These are phyloP conservation scores for Syzygium aqueum DNA, from an alignment of 345 rosid genomes.

Conservation along the genomic window DNA sequence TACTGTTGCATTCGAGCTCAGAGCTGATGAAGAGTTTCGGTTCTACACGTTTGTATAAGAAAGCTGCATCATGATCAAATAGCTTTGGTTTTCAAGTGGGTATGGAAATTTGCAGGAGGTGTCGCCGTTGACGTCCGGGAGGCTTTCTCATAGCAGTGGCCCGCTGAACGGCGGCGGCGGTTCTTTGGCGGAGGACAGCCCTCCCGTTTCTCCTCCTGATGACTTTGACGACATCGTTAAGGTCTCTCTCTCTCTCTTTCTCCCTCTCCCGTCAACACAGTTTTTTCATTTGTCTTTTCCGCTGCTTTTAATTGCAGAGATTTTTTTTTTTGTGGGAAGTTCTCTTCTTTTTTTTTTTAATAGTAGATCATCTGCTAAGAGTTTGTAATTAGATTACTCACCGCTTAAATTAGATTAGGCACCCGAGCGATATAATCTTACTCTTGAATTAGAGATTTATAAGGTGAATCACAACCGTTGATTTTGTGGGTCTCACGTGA, in stretches of 20 bases:
- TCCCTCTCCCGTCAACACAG: not conserved
- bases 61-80: not conserved
- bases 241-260: conserved; percentile 23
- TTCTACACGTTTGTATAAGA: not conserved
- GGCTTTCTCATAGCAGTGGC: conserved; percentile 94
- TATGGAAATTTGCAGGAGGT: conserved; percentile 48
- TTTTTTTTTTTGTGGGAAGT: not conserved
- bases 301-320: not conserved
- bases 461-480: not conserved
- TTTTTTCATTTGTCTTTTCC: not conserved
- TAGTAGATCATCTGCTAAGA: not conserved
- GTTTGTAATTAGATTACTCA: not conserved
- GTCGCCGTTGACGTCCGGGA: conserved; percentile 87
- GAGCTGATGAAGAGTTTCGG: not conserved
- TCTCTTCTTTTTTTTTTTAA: not conserved
- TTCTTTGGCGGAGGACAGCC: conserved; percentile 61
- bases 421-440: not conserved
- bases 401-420: not conserved
- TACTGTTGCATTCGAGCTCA: not conserved
- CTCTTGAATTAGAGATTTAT: not conserved
- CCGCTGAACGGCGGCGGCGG: conserved; percentile 51
- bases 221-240: conserved; percentile 88
- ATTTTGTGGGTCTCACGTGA: not conserved
- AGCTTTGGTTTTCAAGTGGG: not conserved
- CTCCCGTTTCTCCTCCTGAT: conserved; percentile 79